Evolutionary conservation across 192 early-diverging fungal species (phyloP).

Genomic region (Dissophora globulifera): DNA sequence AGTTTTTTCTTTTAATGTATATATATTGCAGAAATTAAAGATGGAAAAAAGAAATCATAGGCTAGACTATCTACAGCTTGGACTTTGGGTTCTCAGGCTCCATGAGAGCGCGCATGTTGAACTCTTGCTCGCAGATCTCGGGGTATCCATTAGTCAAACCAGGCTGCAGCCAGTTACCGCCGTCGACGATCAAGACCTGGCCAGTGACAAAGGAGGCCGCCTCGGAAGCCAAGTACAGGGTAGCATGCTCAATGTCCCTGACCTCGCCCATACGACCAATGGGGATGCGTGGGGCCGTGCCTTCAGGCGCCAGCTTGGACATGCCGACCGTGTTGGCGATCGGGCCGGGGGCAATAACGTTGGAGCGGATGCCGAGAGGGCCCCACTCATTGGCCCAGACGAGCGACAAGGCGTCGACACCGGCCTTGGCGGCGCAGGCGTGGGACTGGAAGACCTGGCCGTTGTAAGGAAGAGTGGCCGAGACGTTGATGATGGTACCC

Average conservation of each 20-base stretch:
- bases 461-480: constrained; percentile 75
- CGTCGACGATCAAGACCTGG: constrained; percentile 67
- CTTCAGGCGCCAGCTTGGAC: constrained; percentile 51
- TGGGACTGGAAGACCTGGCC: constrained; percentile 54
- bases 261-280: constrained; percentile 58
- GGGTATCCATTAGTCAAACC: constrained; percentile 39
- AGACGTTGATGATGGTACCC: constrained; percentile 75
- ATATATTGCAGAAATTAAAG: too few relatives aligned
- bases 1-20: neutral
- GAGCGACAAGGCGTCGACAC: constrained; percentile 68
- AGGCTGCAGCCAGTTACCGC: constrained; percentile 65
- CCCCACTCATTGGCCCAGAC: constrained; percentile 80
- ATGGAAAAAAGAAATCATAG: too few relatives aligned
- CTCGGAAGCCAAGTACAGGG: constrained; percentile 73
- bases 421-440: constrained; percentile 71
- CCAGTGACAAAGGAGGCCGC: constrained; percentile 70
- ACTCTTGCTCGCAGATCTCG: constrained; percentile 35
- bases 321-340: constrained; percentile 59
- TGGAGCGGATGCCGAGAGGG: constrained; percentile 74
- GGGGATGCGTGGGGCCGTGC: constrained; percentile 18
- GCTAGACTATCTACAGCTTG: constrained; percentile 43
- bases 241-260: constrained; percentile 76
- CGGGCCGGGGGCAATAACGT: constrained; percentile 73
- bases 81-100: constrained; percentile 42
- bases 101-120: constrained; percentile 53